phyloP scores from a whole-genome alignment of 2,329 filamentous ascomycete species.

The Paradendryphiella salina region DNA sequence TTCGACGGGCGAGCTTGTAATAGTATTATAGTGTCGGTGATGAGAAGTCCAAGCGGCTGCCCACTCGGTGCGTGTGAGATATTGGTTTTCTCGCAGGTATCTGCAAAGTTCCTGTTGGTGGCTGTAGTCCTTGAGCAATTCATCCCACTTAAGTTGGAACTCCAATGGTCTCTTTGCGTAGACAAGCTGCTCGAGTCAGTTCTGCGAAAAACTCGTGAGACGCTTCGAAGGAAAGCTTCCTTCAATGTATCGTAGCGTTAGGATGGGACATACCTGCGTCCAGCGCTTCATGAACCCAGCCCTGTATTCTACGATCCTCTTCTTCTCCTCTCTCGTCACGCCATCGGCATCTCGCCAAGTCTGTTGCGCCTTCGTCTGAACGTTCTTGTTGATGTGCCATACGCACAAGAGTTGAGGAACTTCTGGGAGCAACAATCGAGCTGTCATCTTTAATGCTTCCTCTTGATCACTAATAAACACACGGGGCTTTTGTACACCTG shows the following conservation, averaged over 20 bases:
- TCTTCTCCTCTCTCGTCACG: conserved; percentile 14
- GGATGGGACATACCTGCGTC: conserved; percentile 10
- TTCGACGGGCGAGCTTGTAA: conserved; percentile 14
- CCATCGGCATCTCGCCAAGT: conserved; percentile 13
- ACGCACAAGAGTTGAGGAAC: conserved; percentile 17
- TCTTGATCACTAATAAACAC: conserved; percentile 18
- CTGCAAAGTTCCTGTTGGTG: conserved; percentile 11
- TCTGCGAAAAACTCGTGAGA: no score
- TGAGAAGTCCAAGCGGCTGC: conserved; percentile 18
- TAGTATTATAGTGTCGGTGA: conserved; percentile 16
- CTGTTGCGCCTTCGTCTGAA: conserved; percentile 18
- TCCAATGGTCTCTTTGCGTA: conserved; percentile 16
- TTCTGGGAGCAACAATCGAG: conserved; percentile 5
- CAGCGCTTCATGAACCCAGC: conserved; percentile 15
- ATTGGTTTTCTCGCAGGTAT: conserved; percentile 5
- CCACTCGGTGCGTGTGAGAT: conserved; percentile 10
- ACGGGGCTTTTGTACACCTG: conserved; percentile 13
- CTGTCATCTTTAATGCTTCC: conserved; percentile 17
- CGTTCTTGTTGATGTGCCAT: conserved; percentile 20
- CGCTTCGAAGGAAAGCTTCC: no score
- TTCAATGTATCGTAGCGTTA: not conserved
- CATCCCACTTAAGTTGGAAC: conserved; percentile 14
- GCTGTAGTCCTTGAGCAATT: conserved; percentile 16
- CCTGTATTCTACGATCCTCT: conserved; percentile 12
- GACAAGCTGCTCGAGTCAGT: conserved; percentile 15